Conservation (phyloP, 2,329 filamentous ascomycete species). For the Trichoderma breve region DNA sequence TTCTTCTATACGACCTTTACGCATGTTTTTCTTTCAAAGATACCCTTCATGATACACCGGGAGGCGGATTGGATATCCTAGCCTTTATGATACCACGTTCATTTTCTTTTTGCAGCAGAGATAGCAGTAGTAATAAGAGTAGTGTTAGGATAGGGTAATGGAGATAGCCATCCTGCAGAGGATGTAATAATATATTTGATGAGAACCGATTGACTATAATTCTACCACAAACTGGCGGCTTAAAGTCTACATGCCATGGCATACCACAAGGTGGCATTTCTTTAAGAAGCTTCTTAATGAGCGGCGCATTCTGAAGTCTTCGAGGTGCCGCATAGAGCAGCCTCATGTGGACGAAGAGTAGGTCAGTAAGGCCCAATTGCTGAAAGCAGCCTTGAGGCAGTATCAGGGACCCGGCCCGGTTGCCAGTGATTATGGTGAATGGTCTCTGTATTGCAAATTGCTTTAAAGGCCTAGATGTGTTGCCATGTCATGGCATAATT, state of each 20-base stretch:
- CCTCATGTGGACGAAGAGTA: not conserved
- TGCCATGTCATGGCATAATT: not conserved
- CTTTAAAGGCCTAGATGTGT: not conserved
- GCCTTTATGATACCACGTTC: constrained; percentile 15
- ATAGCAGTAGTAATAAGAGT: not conserved
- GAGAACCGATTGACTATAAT: not conserved
- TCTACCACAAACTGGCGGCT: not conserved
- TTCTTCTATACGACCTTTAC: constrained; percentile 5
- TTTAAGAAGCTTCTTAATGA: not conserved
- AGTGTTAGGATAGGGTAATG: not conserved
- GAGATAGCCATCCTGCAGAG: not conserved
- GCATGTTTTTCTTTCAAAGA: not conserved
- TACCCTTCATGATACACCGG: constrained; percentile 11
- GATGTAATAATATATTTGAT: not conserved
- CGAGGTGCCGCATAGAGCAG: not conserved
- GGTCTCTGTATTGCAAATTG: not conserved
- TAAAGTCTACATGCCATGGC: not conserved
- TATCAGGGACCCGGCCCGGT: not conserved
- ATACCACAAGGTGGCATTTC: not conserved
- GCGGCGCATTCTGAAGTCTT: not conserved
- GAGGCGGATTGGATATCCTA: constrained; percentile 5
- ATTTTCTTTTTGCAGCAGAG: not conserved
- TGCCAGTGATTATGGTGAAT: not conserved
- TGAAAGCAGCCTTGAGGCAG: not conserved
- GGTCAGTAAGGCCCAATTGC: not conserved